Percentiles rank a stretch among this genome's conserved stretches.
Conservation (phyloP, 441 rosid genomes). For the Arabidopsis hybrid region DNA sequence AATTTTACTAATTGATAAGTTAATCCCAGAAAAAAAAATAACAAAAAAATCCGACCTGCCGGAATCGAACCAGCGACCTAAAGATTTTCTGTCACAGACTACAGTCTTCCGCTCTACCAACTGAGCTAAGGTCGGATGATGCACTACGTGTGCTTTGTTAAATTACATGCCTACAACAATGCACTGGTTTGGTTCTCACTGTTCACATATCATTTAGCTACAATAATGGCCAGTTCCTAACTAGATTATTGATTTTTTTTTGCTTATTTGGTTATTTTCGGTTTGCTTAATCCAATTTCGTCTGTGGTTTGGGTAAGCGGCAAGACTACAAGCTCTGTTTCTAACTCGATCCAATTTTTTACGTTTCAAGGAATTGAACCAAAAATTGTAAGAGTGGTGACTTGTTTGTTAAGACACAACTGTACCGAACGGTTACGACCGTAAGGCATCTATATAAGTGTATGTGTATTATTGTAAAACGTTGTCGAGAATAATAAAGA, state of each 20-base stretch:
- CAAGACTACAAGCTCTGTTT: not conserved
- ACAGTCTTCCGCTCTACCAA: constrained; percentile 97
- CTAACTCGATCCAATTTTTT: not conserved
- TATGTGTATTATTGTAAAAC: too few relatives aligned
- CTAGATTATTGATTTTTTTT: too few relatives aligned
- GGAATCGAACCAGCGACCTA: constrained; percentile 54
- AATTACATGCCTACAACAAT: not conserved
- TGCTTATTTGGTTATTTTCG: not conserved
- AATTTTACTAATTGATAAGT: not conserved
- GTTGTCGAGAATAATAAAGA: too few relatives aligned
- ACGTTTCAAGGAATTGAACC: not conserved
- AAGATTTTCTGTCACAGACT: constrained; percentile 43
- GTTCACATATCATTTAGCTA: not conserved
- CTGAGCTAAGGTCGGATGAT: constrained; percentile 81
- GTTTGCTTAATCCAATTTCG: not conserved
- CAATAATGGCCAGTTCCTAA: too few relatives aligned
- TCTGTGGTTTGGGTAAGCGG: not conserved
- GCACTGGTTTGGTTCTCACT: not conserved
- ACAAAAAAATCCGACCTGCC: constrained; percentile 44
- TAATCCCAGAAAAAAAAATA: not conserved
- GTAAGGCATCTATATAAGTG: too few relatives aligned
- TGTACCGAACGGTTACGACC: too few relatives aligned
- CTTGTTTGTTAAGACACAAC: too few relatives aligned
- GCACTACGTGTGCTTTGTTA: fast-evolving
- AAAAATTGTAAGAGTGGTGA: too few relatives aligned